Evolutionary conservation across 768 basidiomycete species (phyloP).

Genomic region (Tylopilus rubrobrunneus): DNA sequence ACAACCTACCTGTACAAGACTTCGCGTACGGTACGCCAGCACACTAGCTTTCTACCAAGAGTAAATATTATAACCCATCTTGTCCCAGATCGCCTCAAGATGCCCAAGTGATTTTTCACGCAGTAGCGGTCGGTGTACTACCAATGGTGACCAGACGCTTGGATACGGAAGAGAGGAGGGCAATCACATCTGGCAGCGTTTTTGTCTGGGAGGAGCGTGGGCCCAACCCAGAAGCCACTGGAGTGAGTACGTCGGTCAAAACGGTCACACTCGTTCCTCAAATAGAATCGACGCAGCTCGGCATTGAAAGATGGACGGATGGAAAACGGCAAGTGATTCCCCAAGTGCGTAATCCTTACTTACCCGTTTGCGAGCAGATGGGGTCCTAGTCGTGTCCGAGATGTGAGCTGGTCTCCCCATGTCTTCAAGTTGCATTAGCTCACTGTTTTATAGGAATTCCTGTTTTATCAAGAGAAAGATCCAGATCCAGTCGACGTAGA

Average conservation of each 20-base stretch:
- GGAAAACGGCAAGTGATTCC: slow-evolving; percentile 41
- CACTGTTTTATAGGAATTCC: slow-evolving; percentile 53
- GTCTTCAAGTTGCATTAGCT: neutral
- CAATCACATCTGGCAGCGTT: slow-evolving; percentile 66
- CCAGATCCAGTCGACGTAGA: slow-evolving; percentile 48
- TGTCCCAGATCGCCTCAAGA: slow-evolving; percentile 51
- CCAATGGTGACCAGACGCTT: slow-evolving; percentile 70
- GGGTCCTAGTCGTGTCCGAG: slow-evolving; percentile 76
- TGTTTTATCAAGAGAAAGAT: slow-evolving; percentile 70
- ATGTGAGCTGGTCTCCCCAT: slow-evolving; percentile 43
- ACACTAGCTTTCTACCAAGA: neutral
- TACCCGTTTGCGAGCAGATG: slow-evolving; percentile 38
- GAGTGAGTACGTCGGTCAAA: slow-evolving; percentile 40
- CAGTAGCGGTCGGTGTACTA: slow-evolving; percentile 51
- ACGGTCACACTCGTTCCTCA: slow-evolving; percentile 4
- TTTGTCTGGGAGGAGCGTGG: slow-evolving; percentile 85
- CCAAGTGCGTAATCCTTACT: neutral
- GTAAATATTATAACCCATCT: neutral
- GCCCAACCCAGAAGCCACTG: slow-evolving; percentile 59
- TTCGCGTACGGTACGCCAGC: slow-evolving; percentile 45
- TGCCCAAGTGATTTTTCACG: slow-evolving; percentile 74
- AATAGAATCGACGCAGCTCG: slow-evolving; percentile 42
- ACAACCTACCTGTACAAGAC: slow-evolving; percentile 59
- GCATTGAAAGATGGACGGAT: slow-evolving; percentile 82
- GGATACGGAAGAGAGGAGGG: slow-evolving; percentile 70